Evolutionary conservation across 805 yeast species (phyloP), one percentile per base, ranked within the genome.

Genomic region (Suhomyces prunicola): DNA sequence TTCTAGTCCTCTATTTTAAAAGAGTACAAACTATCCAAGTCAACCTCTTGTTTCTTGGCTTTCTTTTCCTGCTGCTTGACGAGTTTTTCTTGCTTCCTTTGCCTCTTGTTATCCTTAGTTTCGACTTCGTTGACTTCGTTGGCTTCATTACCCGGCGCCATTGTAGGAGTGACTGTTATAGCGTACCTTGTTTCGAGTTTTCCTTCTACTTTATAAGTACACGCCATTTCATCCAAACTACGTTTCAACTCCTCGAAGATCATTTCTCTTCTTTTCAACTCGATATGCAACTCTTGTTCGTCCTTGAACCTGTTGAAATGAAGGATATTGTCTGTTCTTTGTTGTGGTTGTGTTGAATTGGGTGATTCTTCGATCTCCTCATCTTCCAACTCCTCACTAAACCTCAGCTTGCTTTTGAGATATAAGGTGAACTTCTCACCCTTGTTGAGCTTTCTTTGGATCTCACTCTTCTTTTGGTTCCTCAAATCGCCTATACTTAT

Each of bases 381-480:
- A 15, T 46, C 52, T 8, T 52, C 57, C 1, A 51, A 19, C 3
- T 53, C 57, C 6, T 57, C 63, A 17, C 50, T 60, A 9, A 54
- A 61, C 2, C 57, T 60, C 19, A 59, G 50, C n/a, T 59, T 56
- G 23, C 62, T 50, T 45, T 59, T 67, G 12, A 68, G 55, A 48
- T 59, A 61, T 22, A 70, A 60, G 9, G 65, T 58, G 48, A 73
- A 71, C 47, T 60, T 67, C 46, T 70, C 77, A 15, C 81, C 83
- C 53, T 76, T 80, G 36, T 70, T 67, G 53, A 82, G 57, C 17
- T 80, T 76, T 2, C 67, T 62, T 40, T 67, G 60, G 15, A 84
- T 78, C 58, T 84, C 88, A 50, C 73, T 72, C 12, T 69, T 68
- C 60, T 84, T 84, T 54, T 84, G 88, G 39, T 77, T 75, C 26